Evolutionary conservation across 352 stramenopile species (phyloP).

Genomic region (Blastocystis sp.): DNA sequence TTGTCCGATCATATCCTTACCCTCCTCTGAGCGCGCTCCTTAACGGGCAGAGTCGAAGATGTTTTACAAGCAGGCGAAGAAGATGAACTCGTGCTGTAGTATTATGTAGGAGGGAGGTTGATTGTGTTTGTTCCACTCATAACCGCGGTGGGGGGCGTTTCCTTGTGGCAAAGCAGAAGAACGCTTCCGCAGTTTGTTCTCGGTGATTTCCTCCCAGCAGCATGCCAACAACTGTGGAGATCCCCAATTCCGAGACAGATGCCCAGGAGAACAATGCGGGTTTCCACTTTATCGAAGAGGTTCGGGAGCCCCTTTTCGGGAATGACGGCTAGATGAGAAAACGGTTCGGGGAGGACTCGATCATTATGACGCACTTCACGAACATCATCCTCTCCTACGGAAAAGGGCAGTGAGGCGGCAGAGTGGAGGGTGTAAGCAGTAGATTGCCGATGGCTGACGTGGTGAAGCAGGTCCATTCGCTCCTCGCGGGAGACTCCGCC

Average conservation of each 20-base stretch:
- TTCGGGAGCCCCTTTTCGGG: neutral
- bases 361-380: slow-evolving; percentile 11
- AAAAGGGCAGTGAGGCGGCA: neutral
- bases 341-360: slow-evolving; percentile 8
- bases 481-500: slow-evolving; percentile 1
- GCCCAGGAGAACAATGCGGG: neutral
- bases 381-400: slow-evolving; percentile 14
- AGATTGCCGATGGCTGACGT: slow-evolving; percentile 31
- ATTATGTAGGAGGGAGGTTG: slow-evolving; percentile 54
- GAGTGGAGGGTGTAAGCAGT: neutral
- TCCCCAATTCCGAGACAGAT: neutral
- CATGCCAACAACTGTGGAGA: no score
- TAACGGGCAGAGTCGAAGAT: slow-evolving; percentile 85
- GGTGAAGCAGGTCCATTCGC: slow-evolving; percentile 3
- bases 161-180: neutral
- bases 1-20: slow-evolving; percentile 80
- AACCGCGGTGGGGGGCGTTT: neutral
- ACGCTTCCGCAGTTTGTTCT: no score
- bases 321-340: slow-evolving; percentile 25
- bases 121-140: neutral
- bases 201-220: no score
- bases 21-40: neutral
- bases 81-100: slow-evolving; percentile 95
- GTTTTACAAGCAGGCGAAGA: slow-evolving; percentile 99
- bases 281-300: slow-evolving; percentile 15